Evolutionary conservation across 805 yeast species (phyloP), one percentile per base, ranked within the genome.

Genomic region (Diddensiella transvaalensis): DNA sequence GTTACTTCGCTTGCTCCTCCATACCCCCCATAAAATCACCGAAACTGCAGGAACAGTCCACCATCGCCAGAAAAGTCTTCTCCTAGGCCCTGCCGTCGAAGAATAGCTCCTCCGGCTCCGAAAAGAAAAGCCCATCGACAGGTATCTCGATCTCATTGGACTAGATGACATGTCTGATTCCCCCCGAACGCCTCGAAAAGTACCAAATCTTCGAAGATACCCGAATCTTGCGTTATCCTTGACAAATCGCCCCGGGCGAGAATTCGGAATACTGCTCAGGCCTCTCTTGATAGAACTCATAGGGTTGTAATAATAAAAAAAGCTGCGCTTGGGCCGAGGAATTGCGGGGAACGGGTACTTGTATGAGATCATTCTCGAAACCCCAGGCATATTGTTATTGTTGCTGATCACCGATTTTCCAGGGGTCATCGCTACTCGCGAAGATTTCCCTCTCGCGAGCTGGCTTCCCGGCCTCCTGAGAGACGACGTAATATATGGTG

Each of bases 21-120:
- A 38, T 15, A 53, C 51, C 6, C 54, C 51, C 56, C 58, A 52
- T 19, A 59, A 47, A 17, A 57, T 45, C 11, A 57, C 44, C 8
- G 60, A 46, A 13, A 55, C 51, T 4, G 59, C 60, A 2, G 63
- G 63, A n/a, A 59, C 54, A 22, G 57, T 51, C 55, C 56, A 51
- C 59, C 60, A 57, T 15, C 55, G 46, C 46, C 57, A 54, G 42
- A 35, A 35, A 38, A 47, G 19, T 42, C 47, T 40, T 43, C 23
- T 40, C 22, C 24, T 40, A n/a, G 22, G 22, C 21, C 21, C 11
- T n/a, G 21, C 32, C 11, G 17, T 23, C 33, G 43, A 40, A 13
- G 43, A 19, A 22, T 22, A 40, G 22, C 37, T 21, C 36, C 46
- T 13, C 46, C 35, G 15, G 40, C 45, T 22, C 40, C 51, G 13